Evolutionary conservation across 2,329 filamentous ascomycete genomes (phyloP).

Genomic region (Zopfia rhizophila): DNA sequence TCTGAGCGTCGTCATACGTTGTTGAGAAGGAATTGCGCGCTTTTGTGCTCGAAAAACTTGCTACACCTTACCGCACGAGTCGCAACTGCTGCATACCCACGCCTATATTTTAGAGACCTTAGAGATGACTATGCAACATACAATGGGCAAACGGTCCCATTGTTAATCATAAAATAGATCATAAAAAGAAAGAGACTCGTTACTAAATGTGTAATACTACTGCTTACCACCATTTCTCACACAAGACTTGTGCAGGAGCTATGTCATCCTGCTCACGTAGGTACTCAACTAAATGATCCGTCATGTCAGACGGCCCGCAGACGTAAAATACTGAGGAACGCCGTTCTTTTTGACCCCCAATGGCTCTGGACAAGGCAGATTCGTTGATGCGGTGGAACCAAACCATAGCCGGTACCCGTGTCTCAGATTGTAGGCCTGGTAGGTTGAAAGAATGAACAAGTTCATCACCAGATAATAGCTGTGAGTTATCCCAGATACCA

Average conservation of each 20-base stretch:
- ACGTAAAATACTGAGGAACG: constrained; percentile 57
- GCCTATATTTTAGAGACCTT: no score
- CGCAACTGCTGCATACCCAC: no score
- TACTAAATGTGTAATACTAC: no score
- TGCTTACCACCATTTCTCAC: constrained; percentile 63
- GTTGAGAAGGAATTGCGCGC: no score
- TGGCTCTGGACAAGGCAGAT: constrained; percentile 52
- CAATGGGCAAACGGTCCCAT: no score
- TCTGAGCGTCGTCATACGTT: no score
- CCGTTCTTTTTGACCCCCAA: constrained; percentile 49
- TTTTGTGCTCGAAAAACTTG: no score
- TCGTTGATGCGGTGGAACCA: constrained; percentile 48
- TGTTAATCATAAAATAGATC: no score
- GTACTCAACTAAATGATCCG: constrained; percentile 57
- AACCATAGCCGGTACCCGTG: constrained; percentile 42
- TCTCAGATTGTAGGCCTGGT: constrained; percentile 39
- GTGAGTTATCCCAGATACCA: constrained; percentile 40
- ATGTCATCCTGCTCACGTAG: constrained; percentile 53
- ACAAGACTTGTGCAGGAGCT: constrained; percentile 53
- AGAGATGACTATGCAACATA: no score
- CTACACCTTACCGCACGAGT: no score
- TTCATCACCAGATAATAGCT: constrained; percentile 31
- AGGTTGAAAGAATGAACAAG: constrained; percentile 43
- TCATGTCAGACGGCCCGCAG: constrained; percentile 61
- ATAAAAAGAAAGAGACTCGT: no score